These are phyloP conservation scores for Senecio squalidus DNA, from an alignment of 140 eudicot genomes.

Conservation along the genomic window DNA sequence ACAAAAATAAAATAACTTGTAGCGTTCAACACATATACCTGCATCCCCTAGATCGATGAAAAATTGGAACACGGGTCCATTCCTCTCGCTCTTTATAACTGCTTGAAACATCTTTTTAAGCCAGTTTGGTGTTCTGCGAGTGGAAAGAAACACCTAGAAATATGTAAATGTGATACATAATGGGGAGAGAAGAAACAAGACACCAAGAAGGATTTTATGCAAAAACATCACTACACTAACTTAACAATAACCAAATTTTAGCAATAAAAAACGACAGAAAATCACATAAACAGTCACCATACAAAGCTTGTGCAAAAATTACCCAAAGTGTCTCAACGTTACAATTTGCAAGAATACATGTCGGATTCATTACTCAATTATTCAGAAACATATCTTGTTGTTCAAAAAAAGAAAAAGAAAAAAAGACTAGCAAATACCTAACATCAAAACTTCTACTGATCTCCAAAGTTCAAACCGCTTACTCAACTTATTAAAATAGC, in stretches of 20 bases:
- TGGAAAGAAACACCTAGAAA: slow-evolving; percentile 26
- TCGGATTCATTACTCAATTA: too few relatives aligned
- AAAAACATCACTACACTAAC: background rate
- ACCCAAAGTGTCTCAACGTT: too few relatives aligned
- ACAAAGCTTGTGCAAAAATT: too few relatives aligned
- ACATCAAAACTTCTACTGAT: too few relatives aligned
- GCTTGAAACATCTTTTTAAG: slow-evolving; percentile 82
- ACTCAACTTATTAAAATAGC: too few relatives aligned
- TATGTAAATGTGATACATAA: slow-evolving; percentile 31
- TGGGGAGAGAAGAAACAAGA: slow-evolving; percentile 17
- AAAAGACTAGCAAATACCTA: too few relatives aligned
- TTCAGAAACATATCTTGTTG: too few relatives aligned
- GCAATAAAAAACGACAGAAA: background rate
- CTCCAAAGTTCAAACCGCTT: too few relatives aligned
- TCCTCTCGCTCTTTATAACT: slow-evolving; percentile 70
- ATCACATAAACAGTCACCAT: background rate
- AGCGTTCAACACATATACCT: slow-evolving; percentile 34
- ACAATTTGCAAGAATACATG: too few relatives aligned
- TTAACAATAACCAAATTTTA: background rate
- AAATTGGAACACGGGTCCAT: slow-evolving; percentile 86
- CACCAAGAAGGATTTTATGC: background rate
- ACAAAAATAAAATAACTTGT: background rate
- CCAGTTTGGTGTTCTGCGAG: slow-evolving; percentile 78
- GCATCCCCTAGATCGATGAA: slow-evolving; percentile 95
- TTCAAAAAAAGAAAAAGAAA: too few relatives aligned